Conservation (phyloP, 345 rosid genomes). For the Murraya paniculata region DNA sequence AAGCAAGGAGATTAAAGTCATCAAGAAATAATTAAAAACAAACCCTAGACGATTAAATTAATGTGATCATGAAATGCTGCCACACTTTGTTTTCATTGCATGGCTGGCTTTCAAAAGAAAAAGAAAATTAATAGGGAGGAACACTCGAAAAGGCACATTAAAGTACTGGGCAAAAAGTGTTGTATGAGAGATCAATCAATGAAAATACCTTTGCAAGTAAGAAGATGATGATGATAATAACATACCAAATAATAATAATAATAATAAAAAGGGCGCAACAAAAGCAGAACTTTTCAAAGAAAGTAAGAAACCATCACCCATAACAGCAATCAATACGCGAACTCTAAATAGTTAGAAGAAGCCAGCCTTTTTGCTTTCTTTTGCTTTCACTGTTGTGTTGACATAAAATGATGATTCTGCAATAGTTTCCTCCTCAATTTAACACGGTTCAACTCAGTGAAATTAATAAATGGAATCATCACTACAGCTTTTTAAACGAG, state of each 20-base stretch:
- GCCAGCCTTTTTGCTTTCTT: background rate
- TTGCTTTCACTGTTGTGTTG: background rate
- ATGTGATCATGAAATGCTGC: background rate
- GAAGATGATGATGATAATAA: background rate
- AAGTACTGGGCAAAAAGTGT: background rate
- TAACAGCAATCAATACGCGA: background rate
- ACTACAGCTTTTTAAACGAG: background rate
- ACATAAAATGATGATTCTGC: background rate
- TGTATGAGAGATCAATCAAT: background rate
- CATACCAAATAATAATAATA: background rate
- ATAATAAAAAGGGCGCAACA: too few relatives aligned
- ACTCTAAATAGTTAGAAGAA: too few relatives aligned
- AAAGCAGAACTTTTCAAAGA: background rate
- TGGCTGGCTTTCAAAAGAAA: background rate
- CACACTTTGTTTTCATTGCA: background rate
- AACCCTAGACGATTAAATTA: background rate
- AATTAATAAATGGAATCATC: background rate
- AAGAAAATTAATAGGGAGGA: too few relatives aligned
- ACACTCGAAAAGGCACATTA: background rate
- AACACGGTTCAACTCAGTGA: background rate
- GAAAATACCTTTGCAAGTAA: conserved; percentile 13
- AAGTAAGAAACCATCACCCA: background rate
- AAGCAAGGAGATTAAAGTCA: background rate
- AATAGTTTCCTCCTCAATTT: background rate
- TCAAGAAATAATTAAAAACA: background rate